Evolutionary conservation across 495 filamentous ascomycete genomes (phyloP), one percentile per base, ranked within the genome.

Genomic region (Aspergillus asperescens): DNA sequence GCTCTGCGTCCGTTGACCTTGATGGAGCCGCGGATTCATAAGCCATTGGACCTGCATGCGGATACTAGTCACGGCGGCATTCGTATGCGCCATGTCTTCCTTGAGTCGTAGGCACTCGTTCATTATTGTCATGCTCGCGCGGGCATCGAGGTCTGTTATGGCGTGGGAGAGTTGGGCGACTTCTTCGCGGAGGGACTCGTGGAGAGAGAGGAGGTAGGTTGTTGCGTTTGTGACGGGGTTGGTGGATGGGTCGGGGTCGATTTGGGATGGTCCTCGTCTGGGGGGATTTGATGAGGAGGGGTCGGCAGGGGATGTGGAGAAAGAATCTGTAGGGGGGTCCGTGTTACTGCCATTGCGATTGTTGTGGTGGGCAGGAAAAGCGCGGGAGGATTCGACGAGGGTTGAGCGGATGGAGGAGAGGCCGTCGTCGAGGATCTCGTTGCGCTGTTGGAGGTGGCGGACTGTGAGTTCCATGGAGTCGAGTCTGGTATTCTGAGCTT

Each of bases 21-120:
- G 68, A 42, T 85, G 80, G 52, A 83, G 64, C 8, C 81, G 75
- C 9, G 81, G 73, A 28, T 78, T 82, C 67, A 83, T 76, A 7
- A 88, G 74, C 82, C 85, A 87, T 48, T 86, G 82, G 12, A 88
- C 68, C 57, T 88, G 85, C 74, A 83, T 79, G 29, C 82, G 75
- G 32, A 87, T 75, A 22, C 73, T 75, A 54, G 74, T 77, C 39
- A 88, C 73, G 13, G 81, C 83, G 5, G 84, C 82, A 48, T 82
- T 84, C 0, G 80, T 80, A 48, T 83, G 81, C 1, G 81, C 76
- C 67, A 86, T 77, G 51, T 88, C 83, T 57, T 88, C 85, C 50
- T 85, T 82, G 41, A 77, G 73, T 6, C 82, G 79, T 24, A 87
- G 70, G 32, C 72, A 81, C 63, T 87, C 84, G 61, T 83, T 87